These are phyloP conservation scores for Botrytis cinerea DNA, from an alignment of 2,329 filamentous ascomycete species.

Conservation along the genomic window DNA sequence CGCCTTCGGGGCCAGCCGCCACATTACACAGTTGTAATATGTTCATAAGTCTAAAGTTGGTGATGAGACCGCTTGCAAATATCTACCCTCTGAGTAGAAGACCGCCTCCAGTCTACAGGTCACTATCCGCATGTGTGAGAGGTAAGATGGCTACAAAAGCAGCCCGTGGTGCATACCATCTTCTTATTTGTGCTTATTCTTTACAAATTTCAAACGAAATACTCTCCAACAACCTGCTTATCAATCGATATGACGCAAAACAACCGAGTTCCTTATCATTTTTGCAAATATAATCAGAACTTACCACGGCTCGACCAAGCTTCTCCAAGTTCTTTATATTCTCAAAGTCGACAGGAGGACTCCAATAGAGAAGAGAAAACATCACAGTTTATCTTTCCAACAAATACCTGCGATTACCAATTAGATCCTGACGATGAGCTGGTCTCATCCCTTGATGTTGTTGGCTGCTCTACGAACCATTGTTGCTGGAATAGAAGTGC, in stretches of 20 bases:
- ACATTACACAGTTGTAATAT: background rate
- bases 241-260: background rate
- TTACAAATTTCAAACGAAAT: background rate
- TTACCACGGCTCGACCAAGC: background rate
- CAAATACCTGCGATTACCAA: too few species aligned
- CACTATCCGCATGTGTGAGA: background rate
- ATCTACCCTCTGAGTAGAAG: background rate
- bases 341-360: background rate
- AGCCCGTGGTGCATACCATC: background rate
- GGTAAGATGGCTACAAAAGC: conserved; percentile 4
- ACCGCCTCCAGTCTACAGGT: background rate
- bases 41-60: background rate
- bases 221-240: background rate
- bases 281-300: background rate
- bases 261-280: too few species aligned
- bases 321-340: background rate
- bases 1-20: background rate
- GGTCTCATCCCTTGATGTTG: background rate
- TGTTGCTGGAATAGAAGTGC: background rate
- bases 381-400: too few species aligned
- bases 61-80: conserved; percentile 7
- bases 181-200: background rate
- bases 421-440: background rate
- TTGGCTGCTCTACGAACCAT: background rate
- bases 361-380: background rate